phyloP scores from a whole-genome alignment of 441 rosid species.

The Adansonia grandidieri region DNA sequence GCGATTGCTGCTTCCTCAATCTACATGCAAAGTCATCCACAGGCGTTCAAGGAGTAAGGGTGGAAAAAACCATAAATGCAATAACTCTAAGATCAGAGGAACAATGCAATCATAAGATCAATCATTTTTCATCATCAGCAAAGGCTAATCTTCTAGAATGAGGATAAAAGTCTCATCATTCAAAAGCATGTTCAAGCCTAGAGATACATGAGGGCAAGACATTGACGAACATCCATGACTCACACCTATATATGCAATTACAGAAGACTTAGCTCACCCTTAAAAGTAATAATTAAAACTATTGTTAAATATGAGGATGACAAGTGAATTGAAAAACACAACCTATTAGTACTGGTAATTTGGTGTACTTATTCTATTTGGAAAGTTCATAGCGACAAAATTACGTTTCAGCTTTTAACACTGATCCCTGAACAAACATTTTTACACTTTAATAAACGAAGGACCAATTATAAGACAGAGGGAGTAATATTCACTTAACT shows the following conservation, averaged over 20 bases:
- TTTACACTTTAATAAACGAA: background rate
- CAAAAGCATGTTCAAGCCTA: background rate
- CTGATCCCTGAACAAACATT: background rate
- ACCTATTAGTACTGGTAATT: background rate
- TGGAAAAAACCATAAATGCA: background rate
- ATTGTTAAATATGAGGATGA: background rate
- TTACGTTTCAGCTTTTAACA: background rate
- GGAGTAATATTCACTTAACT: background rate
- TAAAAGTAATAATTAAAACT: background rate
- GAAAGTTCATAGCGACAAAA: background rate
- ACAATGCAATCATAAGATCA: background rate
- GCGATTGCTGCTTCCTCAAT: constrained; percentile 79
- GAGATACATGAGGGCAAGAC: background rate
- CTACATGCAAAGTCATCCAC: constrained; percentile 35
- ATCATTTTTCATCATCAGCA: background rate
- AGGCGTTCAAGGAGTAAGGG: background rate
- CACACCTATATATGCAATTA: constrained; percentile 1
- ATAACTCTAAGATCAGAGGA: background rate
- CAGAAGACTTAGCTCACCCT: background rate
- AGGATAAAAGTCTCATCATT: background rate
- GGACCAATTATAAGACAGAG: background rate
- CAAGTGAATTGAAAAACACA: background rate
- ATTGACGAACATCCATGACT: background rate
- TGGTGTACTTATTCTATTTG: background rate
- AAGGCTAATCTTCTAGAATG: background rate